Conservation (phyloP, 164 flowering plant genomes). For the Vitis rotundifolia region DNA sequence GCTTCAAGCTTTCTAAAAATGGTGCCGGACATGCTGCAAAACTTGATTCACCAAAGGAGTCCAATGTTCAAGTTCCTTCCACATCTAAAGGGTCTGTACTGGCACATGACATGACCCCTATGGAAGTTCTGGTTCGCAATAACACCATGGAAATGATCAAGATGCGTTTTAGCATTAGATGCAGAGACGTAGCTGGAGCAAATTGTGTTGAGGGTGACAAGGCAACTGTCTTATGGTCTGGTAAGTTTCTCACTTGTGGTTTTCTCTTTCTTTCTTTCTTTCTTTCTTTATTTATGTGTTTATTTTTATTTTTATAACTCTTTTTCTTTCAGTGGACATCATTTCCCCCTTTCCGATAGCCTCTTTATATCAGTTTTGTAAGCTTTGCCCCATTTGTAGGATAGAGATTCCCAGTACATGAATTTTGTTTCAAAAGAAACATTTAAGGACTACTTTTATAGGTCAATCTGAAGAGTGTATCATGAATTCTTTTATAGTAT, state of each 20-base stretch:
- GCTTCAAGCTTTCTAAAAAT: conserved; percentile 68
- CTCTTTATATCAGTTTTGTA: too few relatives aligned
- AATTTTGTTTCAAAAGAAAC: too few relatives aligned
- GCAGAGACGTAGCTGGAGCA: conserved; percentile 97
- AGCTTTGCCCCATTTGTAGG: too few relatives aligned
- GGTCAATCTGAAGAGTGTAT: too few relatives aligned
- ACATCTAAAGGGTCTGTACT: conserved; percentile 46
- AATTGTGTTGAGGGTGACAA: conserved; percentile 82
- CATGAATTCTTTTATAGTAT: too few relatives aligned
- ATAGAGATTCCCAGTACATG: too few relatives aligned
- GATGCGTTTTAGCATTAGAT: conserved; percentile 76
- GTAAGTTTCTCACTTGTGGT: conserved; percentile 37
- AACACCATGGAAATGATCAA: conserved; percentile 81
- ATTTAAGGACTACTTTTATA: too few relatives aligned
- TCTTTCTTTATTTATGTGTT: background rate
- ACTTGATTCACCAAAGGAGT: conserved; percentile 21
- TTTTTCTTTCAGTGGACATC: too few relatives aligned
- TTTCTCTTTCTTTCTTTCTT: background rate
- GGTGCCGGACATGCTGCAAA: conserved; percentile 10
- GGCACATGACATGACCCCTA: conserved; percentile 85
- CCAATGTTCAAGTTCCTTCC: conserved; percentile 13
- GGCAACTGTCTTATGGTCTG: conserved; percentile 90
- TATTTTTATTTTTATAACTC: background rate
- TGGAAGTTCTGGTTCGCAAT: conserved; percentile 94
- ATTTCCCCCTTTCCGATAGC: too few relatives aligned